Conservation (phyloP, 139 green algal species). For the Closterium sp. region DNA sequence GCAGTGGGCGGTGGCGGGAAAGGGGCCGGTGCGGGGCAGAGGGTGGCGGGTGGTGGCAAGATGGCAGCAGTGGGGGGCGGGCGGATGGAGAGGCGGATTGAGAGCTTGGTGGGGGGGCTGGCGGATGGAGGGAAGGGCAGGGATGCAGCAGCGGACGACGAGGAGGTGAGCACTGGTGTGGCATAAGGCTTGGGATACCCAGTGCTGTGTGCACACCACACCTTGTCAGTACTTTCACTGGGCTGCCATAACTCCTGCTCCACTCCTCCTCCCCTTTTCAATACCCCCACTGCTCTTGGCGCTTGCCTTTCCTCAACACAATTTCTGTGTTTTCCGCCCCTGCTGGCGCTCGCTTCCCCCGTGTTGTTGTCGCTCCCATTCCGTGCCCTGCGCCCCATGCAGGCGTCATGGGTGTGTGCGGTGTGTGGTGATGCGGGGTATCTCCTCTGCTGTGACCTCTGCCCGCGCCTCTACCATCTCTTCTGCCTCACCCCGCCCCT, state of each 20-base stretch:
- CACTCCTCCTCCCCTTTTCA: too few relatives aligned
- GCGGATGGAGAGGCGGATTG: background rate
- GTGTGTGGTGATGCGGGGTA: slow-evolving; percentile 14
- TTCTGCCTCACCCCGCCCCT: slow-evolving; percentile 35
- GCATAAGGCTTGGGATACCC: too few relatives aligned
- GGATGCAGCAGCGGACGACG: background rate
- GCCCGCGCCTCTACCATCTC: slow-evolving; percentile 22
- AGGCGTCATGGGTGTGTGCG: slow-evolving; percentile 14
- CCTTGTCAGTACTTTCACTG: too few relatives aligned
- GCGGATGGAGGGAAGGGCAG: background rate
- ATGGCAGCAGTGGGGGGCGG: background rate
- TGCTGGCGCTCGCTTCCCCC: too few relatives aligned
- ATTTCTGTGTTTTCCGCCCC: too few relatives aligned
- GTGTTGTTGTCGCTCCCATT: too few relatives aligned
- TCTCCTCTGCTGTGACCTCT: slow-evolving; percentile 37
- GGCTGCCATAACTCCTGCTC: too few relatives aligned
- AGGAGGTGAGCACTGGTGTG: too few relatives aligned
- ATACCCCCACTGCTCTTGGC: too few relatives aligned
- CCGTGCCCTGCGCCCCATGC: too few relatives aligned
- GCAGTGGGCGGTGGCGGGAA: background rate
- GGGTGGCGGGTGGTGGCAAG: background rate
- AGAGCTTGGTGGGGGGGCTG: background rate
- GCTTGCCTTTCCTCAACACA: too few relatives aligned
- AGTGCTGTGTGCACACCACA: too few relatives aligned
- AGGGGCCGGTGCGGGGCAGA: background rate